A percentile compares a stretch with the other conserved stretches of the same genome.
Evolutionary conservation across 2,329 filamentous ascomycete species (phyloP).

Genomic region (Fusarium robinianum): DNA sequence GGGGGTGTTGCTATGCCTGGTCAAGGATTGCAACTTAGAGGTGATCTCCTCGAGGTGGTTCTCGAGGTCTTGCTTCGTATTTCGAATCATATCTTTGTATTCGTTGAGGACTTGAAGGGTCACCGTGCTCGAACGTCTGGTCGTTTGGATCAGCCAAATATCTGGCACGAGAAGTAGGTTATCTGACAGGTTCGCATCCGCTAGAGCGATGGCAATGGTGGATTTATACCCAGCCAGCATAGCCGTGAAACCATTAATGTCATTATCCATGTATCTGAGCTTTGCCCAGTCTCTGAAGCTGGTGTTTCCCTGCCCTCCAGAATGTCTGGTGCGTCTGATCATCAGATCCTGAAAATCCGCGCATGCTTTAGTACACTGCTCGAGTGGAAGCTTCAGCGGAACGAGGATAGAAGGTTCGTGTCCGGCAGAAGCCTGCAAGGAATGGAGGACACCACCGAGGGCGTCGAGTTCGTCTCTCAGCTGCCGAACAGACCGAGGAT

Average conservation of each 20-base stretch:
- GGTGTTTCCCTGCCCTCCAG: slow-evolving; percentile 36
- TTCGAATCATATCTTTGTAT: slow-evolving; percentile 28
- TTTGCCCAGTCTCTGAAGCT: slow-evolving; percentile 53
- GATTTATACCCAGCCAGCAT: slow-evolving; percentile 48
- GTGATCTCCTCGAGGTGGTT: slow-evolving; percentile 14
- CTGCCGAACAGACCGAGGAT: slow-evolving; percentile 13
- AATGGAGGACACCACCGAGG: slow-evolving; percentile 10
- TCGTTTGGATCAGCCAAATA: slow-evolving; percentile 2
- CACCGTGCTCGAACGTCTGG: slow-evolving; percentile 11
- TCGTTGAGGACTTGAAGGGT: slow-evolving; percentile 22
- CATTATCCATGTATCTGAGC: slow-evolving; percentile 49
- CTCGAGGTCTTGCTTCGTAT: slow-evolving; percentile 27
- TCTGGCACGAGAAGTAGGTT: slow-evolving; percentile 1
- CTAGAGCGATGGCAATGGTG: slow-evolving; percentile 31
- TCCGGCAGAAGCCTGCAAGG: neutral
- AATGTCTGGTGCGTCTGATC: slow-evolving; percentile 43
- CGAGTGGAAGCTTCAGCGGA: slow-evolving; percentile 41
- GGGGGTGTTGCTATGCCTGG: too few relatives aligned
- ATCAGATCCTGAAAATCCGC: slow-evolving; percentile 45
- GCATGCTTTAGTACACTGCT: slow-evolving; percentile 48
- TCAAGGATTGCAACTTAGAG: slow-evolving; percentile 12
- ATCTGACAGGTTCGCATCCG: slow-evolving; percentile 29
- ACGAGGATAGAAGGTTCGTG: slow-evolving; percentile 14
- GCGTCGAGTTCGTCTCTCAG: slow-evolving; percentile 15
- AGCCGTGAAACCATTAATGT: slow-evolving; percentile 47